Evolutionary conservation across 768 basidiomycete genomes (phyloP).

Genomic region (Amyloporia xantha): DNA sequence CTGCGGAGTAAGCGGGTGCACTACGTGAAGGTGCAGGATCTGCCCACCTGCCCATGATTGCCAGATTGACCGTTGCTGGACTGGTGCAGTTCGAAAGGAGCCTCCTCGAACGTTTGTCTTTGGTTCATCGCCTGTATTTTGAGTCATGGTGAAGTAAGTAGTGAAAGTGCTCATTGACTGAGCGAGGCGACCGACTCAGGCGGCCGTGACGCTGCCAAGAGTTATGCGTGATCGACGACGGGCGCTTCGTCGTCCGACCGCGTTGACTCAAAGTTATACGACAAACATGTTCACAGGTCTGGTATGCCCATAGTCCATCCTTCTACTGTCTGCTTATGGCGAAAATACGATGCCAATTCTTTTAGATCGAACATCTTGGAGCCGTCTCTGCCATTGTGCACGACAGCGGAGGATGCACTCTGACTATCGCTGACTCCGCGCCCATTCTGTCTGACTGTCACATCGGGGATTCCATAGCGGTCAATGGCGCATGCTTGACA

Average conservation of each 20-base stretch:
- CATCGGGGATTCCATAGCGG: conserved; percentile 90
- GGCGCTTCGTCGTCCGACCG: background rate
- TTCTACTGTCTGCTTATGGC: background rate
- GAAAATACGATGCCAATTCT: background rate
- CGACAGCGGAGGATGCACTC: conserved; percentile 73
- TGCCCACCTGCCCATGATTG: conserved; percentile 23
- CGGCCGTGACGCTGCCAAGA: too few relatives aligned
- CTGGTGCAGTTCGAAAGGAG: conserved; percentile 16
- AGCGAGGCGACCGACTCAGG: too few relatives aligned
- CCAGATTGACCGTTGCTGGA: conserved; percentile 17
- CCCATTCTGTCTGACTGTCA: conserved; percentile 83
- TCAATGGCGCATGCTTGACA: conserved; percentile 77
- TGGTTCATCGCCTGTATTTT: conserved; percentile 7
- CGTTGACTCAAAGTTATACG: background rate
- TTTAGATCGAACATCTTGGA: conserved; percentile 86
- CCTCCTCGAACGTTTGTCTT: background rate
- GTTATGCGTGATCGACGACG: background rate
- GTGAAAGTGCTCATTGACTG: too few relatives aligned
- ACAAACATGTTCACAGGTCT: conserved; percentile 70
- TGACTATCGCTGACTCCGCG: conserved; percentile 66
- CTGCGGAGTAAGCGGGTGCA: background rate
- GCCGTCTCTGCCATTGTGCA: conserved; percentile 56
- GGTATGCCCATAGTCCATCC: conserved; percentile 35
- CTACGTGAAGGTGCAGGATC: too few relatives aligned
- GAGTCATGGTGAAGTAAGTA: background rate